Percentiles rank a stretch among this genome's conserved stretches.
Conservation (phyloP, 306 rosid species). For the Comarum palustre region DNA sequence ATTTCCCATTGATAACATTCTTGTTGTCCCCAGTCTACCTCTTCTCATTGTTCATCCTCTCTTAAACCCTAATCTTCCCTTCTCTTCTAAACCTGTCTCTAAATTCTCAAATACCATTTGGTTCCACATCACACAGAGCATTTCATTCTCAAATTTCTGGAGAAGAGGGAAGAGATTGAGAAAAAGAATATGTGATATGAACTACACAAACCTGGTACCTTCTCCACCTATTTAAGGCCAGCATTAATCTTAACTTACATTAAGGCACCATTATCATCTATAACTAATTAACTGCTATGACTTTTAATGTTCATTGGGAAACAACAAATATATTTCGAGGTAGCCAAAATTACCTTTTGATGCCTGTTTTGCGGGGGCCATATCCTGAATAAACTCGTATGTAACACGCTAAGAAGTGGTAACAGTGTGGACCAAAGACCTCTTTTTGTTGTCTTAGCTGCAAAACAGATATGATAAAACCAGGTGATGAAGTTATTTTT, state of each 20-base stretch:
- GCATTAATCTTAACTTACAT: background rate
- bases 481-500: background rate
- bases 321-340: slow-evolving; percentile 1
- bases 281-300: background rate
- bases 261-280: background rate
- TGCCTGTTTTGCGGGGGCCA: slow-evolving; percentile 70
- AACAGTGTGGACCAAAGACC: slow-evolving; percentile 52
- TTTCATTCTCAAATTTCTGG: background rate
- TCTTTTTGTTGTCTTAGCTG: slow-evolving; percentile 85
- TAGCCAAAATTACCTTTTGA: slow-evolving; percentile 54
- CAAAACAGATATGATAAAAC: slow-evolving; percentile 19
- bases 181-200: background rate
- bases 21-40: background rate
- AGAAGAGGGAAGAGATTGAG: background rate
- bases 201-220: background rate
- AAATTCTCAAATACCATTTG: background rate
- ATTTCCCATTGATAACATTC: background rate
- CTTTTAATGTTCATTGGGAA: background rate
- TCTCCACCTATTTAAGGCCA: background rate
- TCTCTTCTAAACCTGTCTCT: background rate
- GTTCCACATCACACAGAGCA: background rate
- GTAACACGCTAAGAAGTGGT: slow-evolving; percentile 68
- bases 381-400: slow-evolving; percentile 72
- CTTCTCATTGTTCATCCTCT: background rate
- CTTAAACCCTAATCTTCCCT: background rate